Evolutionary conservation across 1,139 yeast genomes (phyloP), one percentile per base, ranked within the genome.

Genomic region (Sugiyamaella xylanicola): DNA sequence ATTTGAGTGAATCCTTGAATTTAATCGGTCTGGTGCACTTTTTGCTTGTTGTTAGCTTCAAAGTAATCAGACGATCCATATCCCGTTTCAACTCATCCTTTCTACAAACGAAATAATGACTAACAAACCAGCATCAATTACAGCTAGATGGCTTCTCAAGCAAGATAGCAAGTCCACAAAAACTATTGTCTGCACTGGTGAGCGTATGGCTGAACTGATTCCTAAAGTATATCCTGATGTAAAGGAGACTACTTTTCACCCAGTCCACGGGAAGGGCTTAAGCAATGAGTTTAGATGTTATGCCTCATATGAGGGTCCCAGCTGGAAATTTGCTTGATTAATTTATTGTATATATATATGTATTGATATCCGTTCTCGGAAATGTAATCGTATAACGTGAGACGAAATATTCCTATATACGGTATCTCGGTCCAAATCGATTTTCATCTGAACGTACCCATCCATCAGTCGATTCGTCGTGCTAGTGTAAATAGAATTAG

Each of bases 281-380:
- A 85, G 92, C 66, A 91, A 91, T 69, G 97, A 91, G 71, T 91
- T 89, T 68, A 76, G 89, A 64, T 89, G 96, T 65, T 90, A 88
- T 67, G 90, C 97, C 0, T 80, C 83, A 46, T 87, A 82, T 63
- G 93, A 86, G 67, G 77, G 86, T 55, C 63, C 66, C 1, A 68
- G 72, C 47, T 83, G 87, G 87, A 72, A 69, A 48, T 81, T 63
- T 56, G 63, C 49, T 40, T 29, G 51, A 35, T 51, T 32, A 32
- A 32, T 32, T 8, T 11, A 32, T 8, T 32, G 37, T 32, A 32
- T 32, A n/a, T 32, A 32, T 4, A 32, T 13, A 32, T 5, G 29
- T 25, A 25, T n/a, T n/a, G n/a, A n/a, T n/a, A n/a, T n/a, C n/a
- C n/a, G n/a, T n/a, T n/a, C n/a, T n/a, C n/a, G n/a, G n/a, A n/a